Evolutionary conservation across 495 filamentous ascomycete genomes (phyloP).

Genomic region (Aspergillus leporis): DNA sequence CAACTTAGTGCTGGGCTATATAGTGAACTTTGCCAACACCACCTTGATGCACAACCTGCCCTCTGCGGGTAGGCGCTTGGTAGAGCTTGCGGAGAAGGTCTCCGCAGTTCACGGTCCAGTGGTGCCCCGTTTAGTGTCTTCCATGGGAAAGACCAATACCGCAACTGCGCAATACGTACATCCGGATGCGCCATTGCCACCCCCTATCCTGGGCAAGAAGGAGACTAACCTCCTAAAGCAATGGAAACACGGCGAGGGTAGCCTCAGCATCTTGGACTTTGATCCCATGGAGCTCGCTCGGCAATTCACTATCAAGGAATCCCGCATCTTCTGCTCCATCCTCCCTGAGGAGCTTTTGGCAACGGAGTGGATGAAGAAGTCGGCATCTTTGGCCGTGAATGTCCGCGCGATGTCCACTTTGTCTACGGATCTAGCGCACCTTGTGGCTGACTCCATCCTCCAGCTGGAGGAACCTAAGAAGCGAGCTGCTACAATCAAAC

Average conservation of each 20-base stretch:
- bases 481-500: conserved; percentile 87
- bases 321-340: conserved; percentile 89
- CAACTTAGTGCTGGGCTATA: conserved; percentile 67
- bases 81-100: conserved; percentile 81
- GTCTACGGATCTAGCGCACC: conserved; percentile 86
- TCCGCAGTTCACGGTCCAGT: conserved; percentile 69
- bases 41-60: conserved; percentile 68
- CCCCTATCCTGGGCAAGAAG: conserved; percentile 70
- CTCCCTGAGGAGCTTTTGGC: conserved; percentile 91
- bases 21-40: conserved; percentile 75
- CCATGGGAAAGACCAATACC: conserved; percentile 84
- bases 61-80: conserved; percentile 73
- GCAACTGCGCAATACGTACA: conserved; percentile 67
- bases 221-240: conserved; percentile 70
- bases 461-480: conserved; percentile 85
- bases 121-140: conserved; percentile 83
- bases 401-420: conserved; percentile 92
- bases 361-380: conserved; percentile 89
- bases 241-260: conserved; percentile 69
- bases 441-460: conserved; percentile 95
- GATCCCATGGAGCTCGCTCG: conserved; percentile 90
- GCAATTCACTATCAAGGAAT: conserved; percentile 92
- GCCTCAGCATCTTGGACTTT: conserved; percentile 83
- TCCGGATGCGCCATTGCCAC: conserved; percentile 68
- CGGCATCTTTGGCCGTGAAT: conserved; percentile 77